Percentiles rank a stretch among this genome's conserved stretches.
Conservation (phyloP, 2,329 filamentous ascomycete species). For the Ascochyta pisi region DNA sequence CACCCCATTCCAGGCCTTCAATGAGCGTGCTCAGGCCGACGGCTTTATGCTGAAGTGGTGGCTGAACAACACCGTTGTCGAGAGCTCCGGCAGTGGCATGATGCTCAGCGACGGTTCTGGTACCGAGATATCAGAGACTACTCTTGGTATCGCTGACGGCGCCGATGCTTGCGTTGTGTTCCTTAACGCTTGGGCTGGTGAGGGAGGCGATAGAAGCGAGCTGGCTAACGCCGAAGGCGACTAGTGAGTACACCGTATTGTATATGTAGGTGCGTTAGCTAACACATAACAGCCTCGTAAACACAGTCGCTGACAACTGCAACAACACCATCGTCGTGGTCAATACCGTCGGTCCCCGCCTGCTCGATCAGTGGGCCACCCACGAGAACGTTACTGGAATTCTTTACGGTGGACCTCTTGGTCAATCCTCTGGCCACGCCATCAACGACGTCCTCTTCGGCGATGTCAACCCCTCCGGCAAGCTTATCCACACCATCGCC, state of each 20-base stretch:
- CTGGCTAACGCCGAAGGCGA: constrained; percentile 14
- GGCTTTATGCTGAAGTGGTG: constrained; percentile 23
- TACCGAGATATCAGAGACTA: constrained; percentile 16
- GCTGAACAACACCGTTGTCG: constrained; percentile 17
- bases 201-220: constrained; percentile 16
- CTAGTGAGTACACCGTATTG: not conserved
- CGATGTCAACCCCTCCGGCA: constrained; percentile 72
- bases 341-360: constrained; percentile 67
- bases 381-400: constrained; percentile 81
- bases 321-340: constrained; percentile 58
- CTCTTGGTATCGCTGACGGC: constrained; percentile 11
- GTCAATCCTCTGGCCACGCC: constrained; percentile 79
- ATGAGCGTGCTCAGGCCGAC: constrained; percentile 14
- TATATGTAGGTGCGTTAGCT: not conserved
- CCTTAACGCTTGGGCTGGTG: constrained; percentile 25
- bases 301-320: constrained; percentile 53
- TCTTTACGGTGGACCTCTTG: constrained; percentile 79
- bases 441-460: constrained; percentile 81
- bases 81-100: constrained; percentile 10
- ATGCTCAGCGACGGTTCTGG: constrained; percentile 15
- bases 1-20: constrained; percentile 15
- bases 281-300: constrained; percentile 38
- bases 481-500: constrained; percentile 80
- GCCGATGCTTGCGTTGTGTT: constrained; percentile 29
- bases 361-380: constrained; percentile 77